These are phyloP conservation scores for Macrolepiota fuliginosa DNA, from an alignment of 768 basidiomycete genomes.

Conservation along the genomic window DNA sequence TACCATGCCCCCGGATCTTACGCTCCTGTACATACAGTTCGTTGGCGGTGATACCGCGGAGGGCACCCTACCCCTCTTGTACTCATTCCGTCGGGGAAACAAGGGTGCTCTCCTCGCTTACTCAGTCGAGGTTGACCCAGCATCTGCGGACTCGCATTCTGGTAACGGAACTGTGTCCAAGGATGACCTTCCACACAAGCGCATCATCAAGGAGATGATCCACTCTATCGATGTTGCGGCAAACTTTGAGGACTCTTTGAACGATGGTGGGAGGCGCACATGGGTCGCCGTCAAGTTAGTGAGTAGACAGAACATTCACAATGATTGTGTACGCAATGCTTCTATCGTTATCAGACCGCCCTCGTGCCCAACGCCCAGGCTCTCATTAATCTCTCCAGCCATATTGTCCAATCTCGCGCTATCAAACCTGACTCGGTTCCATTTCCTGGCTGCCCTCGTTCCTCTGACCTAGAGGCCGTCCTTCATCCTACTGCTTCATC, in stretches of 20 bases:
- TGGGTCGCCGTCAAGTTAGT: constrained; percentile 84
- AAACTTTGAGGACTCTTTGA: constrained; percentile 64
- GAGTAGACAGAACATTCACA: constrained; percentile 35
- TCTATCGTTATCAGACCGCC: constrained; percentile 48
- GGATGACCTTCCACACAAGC: constrained; percentile 45
- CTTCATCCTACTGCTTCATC: constrained; percentile 27
- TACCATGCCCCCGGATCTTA: constrained; percentile 1
- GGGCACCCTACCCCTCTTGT: constrained; percentile 63
- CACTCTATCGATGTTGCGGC: constrained; percentile 76
- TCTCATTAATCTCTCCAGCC: constrained; percentile 59
- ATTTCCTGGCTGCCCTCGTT: constrained; percentile 68
- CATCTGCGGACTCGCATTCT: constrained; percentile 17
- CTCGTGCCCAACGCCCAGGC: constrained; percentile 62
- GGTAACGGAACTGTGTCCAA: constrained; percentile 18
- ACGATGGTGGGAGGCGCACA: constrained; percentile 50
- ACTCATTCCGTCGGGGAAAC: constrained; percentile 58
- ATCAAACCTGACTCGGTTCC: constrained; percentile 34
- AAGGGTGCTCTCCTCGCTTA: constrained; percentile 81
- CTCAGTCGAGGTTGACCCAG: constrained; percentile 74
- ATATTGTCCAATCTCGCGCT: constrained; percentile 46
- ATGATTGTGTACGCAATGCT: neutral
- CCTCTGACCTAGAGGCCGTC: constrained; percentile 56
- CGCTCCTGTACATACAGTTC: constrained; percentile 47
- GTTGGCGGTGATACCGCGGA: constrained; percentile 85
- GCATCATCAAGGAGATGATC: constrained; percentile 73